Base-by-base conservation (phyloP, 1,284 basidiomycete genomes). In the Sporisorium graminicola region DNA sequence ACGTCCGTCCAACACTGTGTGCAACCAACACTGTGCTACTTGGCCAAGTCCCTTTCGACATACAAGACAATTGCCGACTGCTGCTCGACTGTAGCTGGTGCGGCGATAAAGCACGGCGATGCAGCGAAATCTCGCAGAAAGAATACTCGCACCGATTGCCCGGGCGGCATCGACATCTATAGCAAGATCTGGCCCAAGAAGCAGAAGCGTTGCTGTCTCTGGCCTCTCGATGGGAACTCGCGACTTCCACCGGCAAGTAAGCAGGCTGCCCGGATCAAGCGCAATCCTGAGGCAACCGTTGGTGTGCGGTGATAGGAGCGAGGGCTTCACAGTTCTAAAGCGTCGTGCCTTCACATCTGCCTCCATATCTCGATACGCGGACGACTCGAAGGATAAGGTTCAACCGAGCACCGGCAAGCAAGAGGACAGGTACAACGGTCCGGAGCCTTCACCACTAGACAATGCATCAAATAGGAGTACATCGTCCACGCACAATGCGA, bases 161-260 rank as follows among this genome's bases (percentile, higher is more conserved):
- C 40, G 64, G 29, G 24, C 24, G 29, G 24, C 24, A 7, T 44
- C 35, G 33, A 31, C 33, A 35, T 40, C 47, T 37, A 27, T 58
- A 12, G 49, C 31, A 47, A 29, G 54, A 47, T 14, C 46, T 40
- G 63, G 60, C 13, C 60, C 51, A 22, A 57, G 53, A 35, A 62
- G 3, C 1, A 37, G 42, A 6, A 40, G 14, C 6, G 10, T 42
- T 3, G 42, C 43, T 29, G 37, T 20, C 3, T 10, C 24, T 29
- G 9, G 26, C 13, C 33, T 31, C 13, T 29, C 29, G 33, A 58
- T 26, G 12, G 7, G 24, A 18, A 9, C 55, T 24, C 29, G 55
- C n/a, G 16, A 29, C 9, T 18, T 31, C 20, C 8, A 29, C 24
- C 13, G 7, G n/a, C 52, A 54, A 1, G 4, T 4, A 4, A 18